Conservation (phyloP, 352 stramenopile species). For the Phytophthora tubulina region DNA sequence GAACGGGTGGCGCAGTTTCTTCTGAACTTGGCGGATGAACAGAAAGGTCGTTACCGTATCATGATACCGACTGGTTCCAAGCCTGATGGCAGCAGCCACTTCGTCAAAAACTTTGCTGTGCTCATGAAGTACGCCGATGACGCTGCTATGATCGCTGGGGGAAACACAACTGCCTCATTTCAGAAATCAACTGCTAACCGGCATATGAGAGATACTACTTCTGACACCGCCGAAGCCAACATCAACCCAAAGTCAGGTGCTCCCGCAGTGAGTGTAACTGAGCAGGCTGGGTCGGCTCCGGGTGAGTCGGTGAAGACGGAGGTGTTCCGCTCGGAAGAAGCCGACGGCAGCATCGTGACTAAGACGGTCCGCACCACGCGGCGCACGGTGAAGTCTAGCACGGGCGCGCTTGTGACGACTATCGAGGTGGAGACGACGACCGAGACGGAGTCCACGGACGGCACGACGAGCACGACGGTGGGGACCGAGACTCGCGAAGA, state of each 20-base stretch:
- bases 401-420: too few relatives aligned
- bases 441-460: too few relatives aligned
- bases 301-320: too few relatives aligned
- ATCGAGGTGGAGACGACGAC: too few relatives aligned
- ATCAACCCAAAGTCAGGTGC: background rate
- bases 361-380: too few relatives aligned
- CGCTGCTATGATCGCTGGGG: slow-evolving; percentile 6
- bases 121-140: slow-evolving; percentile 30
- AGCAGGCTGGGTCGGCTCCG: background rate
- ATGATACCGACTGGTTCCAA: slow-evolving; percentile 12
- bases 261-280: slow-evolving; percentile 7
- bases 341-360: too few relatives aligned
- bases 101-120: slow-evolving; percentile 18
- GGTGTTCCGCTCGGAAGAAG: too few relatives aligned
- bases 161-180: background rate
- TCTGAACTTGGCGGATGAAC: slow-evolving; percentile 31
- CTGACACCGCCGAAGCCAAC: background rate
- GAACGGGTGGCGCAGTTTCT: slow-evolving; percentile 39
- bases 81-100: slow-evolving; percentile 1
- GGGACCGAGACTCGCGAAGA: too few relatives aligned
- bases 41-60: slow-evolving; percentile 22
- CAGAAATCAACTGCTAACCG: background rate
- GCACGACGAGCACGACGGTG: too few relatives aligned
- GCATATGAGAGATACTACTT: background rate
- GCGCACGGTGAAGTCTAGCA: too few relatives aligned